Percentiles rank a stretch among this genome's conserved stretches.
These are phyloP conservation scores for Cystobasidium onofrii DNA, from an alignment of 768 basidiomycete species.

Conservation along the genomic window DNA sequence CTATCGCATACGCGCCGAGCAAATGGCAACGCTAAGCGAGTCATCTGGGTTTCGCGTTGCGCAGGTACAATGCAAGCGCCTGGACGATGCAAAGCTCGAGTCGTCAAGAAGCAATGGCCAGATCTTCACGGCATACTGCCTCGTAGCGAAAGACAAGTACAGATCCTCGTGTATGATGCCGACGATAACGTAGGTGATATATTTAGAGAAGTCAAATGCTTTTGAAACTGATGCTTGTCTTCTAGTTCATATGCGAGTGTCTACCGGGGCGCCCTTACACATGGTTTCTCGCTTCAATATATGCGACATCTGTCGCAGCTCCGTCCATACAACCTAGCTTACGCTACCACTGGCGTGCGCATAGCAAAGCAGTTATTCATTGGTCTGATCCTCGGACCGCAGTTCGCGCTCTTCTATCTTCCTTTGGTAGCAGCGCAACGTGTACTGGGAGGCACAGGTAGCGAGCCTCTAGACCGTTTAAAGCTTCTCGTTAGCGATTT, in stretches of 20 bases:
- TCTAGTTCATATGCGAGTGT: neutral
- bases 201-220: neutral
- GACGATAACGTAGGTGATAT: neutral
- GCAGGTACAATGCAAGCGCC: neutral
- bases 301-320: conserved; percentile 4
- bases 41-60: neutral
- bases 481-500: neutral
- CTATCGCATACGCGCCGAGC: neutral
- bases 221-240: neutral
- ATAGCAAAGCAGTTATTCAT: neutral
- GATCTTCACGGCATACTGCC: neutral
- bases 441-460: neutral
- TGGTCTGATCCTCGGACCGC: neutral
- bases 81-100: neutral
- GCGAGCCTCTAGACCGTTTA: neutral
- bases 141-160: conserved; percentile 1
- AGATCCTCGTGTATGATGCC: conserved; percentile 4
- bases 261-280: conserved; percentile 12
- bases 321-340: conserved; percentile 10
- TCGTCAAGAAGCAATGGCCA: neutral
- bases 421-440: neutral
- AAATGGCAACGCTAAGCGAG: neutral
- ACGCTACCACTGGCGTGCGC: neutral
- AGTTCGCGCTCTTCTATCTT: neutral
- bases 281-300: neutral